Evolutionary conservation across 75 land plant species (phyloP), one percentile per base, ranked within the genome.

Genomic region (Cupressus sempervirens): DNA sequence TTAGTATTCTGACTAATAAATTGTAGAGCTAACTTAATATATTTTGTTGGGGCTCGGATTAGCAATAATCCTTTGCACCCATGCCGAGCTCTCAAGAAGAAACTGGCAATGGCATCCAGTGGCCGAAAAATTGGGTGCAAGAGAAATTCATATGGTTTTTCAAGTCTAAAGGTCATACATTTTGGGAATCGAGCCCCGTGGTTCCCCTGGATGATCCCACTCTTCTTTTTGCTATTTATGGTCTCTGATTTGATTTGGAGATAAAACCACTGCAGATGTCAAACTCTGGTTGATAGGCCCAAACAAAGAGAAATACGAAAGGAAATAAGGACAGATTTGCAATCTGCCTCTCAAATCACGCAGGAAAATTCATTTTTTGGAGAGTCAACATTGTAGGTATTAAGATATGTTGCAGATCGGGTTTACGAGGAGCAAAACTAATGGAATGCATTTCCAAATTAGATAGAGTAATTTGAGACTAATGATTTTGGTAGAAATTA

Each of bases 191-290:
- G 9, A 94, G 94, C 72, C 93, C 99, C 26, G 97, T 95, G 41
- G 97, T 97, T 75, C 99, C 99, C 0, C 52, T 89, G 68, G 94
- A 97, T 56, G 99, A 97, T 85, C 97, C 97, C 11, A 95, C 99
- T 4, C 91, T 97, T 45, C 93, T 43, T 83, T 97, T 97, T 83
- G 94, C 99, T 26, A 97, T 95, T 86, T 93, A 94, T 7, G 95
- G 96, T 95, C 50, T 56, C 18, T 18, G n/a, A n/a, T n/a, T n/a
- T n/a, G n/a, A n/a, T n/a, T n/a, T n/a, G n/a, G n/a, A n/a, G n/a
- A n/a, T n/a, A n/a, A n/a, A n/a, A n/a, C n/a, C n/a, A n/a, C n/a
- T n/a, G n/a, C n/a, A n/a, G n/a, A n/a, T n/a, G n/a, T n/a, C n/a
- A n/a, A n/a, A n/a, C n/a, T n/a, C n/a, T n/a, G n/a, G n/a, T n/a